Percentiles rank a stretch among this genome's conserved stretches.
Conservation (phyloP, 1,284 basidiomycete species). For the Ustilago xerochloae region DNA sequence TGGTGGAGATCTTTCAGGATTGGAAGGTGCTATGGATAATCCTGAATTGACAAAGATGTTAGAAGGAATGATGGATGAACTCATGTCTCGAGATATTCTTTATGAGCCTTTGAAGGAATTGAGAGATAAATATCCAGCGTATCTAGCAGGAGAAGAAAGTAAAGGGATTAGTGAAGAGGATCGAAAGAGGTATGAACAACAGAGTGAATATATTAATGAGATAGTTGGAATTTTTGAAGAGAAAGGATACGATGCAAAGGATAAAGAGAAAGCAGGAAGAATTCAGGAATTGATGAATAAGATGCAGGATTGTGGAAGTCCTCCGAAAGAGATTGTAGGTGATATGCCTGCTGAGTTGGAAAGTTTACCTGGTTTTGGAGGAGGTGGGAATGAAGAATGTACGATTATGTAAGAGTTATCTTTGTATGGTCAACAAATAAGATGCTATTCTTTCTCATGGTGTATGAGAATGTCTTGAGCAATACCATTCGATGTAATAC, state of each 20-base stretch:
- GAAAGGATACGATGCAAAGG: conserved; percentile 72
- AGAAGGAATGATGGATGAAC: conserved; percentile 89
- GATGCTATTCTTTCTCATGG: background rate
- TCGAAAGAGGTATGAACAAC: conserved; percentile 77
- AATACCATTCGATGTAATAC: background rate
- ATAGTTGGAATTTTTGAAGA: conserved; percentile 82
- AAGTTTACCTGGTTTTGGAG: conserved; percentile 50
- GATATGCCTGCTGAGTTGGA: conserved; percentile 78
- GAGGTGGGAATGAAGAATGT: conserved; percentile 55
- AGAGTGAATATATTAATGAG: conserved; percentile 75
- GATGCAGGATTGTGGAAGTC: conserved; percentile 87
- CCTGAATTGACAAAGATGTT: conserved; percentile 77
- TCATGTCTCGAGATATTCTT: conserved; percentile 92
- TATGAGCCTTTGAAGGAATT: conserved; percentile 93
- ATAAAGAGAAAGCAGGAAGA: conserved; percentile 73
- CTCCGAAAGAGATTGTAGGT: conserved; percentile 90
- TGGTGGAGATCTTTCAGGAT: conserved; percentile 57
- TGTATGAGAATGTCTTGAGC: too few relatives aligned
- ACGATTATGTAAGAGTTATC: conserved; percentile 53
- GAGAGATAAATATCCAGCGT: conserved; percentile 86
- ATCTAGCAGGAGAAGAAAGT: conserved; percentile 73
- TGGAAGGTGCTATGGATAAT: conserved; percentile 55
- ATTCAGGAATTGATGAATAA: conserved; percentile 81
- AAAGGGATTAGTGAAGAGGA: conserved; percentile 74
- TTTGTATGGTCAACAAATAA: too few relatives aligned